These are phyloP conservation scores for Peniophora sp. DNA, from an alignment of 1,284 basidiomycete species.

Conservation along the genomic window DNA sequence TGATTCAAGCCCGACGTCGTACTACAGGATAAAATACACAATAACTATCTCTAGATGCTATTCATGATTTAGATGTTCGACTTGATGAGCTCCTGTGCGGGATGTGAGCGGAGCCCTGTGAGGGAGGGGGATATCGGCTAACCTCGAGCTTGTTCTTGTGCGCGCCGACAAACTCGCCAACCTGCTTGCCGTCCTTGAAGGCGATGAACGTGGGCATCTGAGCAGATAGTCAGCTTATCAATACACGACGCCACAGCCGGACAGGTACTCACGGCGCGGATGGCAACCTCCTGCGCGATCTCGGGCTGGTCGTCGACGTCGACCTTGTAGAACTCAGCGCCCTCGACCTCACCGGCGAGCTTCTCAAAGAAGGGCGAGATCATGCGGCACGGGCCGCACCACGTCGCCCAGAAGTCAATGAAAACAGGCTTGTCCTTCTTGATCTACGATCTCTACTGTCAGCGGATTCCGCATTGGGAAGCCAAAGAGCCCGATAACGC, in stretches of 20 bases:
- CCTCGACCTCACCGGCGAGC: slow-evolving; percentile 38
- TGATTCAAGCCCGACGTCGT: too few relatives aligned
- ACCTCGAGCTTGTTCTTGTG: slow-evolving; percentile 29
- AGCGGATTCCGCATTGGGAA: neutral
- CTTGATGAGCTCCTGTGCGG: neutral
- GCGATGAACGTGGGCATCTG: slow-evolving; percentile 74
- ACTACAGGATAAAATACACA: too few relatives aligned
- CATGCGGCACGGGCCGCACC: slow-evolving; percentile 67
- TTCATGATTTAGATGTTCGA: neutral
- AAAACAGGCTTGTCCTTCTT: slow-evolving; percentile 46
- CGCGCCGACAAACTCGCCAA: slow-evolving; percentile 60
- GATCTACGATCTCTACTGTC: slow-evolving; percentile 33
- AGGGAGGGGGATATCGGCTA: slow-evolving; percentile 6
- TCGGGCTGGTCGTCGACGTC: slow-evolving; percentile 56
- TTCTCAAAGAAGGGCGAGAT: slow-evolving; percentile 74
- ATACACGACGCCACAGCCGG: neutral
- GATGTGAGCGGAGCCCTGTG: neutral
- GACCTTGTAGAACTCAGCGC: slow-evolving; percentile 72
- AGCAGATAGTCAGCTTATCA: neutral
- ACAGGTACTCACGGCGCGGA: slow-evolving; percentile 48
- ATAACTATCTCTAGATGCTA: too few relatives aligned
- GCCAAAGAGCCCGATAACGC: slow-evolving; percentile 10
- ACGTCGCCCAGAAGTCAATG: slow-evolving; percentile 70
- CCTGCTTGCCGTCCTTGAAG: slow-evolving; percentile 62
- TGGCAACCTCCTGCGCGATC: slow-evolving; percentile 51